These are phyloP conservation scores for Trypanosoma platydactyli DNA, from an alignment of 208 protist genomes.

Conservation along the genomic window DNA sequence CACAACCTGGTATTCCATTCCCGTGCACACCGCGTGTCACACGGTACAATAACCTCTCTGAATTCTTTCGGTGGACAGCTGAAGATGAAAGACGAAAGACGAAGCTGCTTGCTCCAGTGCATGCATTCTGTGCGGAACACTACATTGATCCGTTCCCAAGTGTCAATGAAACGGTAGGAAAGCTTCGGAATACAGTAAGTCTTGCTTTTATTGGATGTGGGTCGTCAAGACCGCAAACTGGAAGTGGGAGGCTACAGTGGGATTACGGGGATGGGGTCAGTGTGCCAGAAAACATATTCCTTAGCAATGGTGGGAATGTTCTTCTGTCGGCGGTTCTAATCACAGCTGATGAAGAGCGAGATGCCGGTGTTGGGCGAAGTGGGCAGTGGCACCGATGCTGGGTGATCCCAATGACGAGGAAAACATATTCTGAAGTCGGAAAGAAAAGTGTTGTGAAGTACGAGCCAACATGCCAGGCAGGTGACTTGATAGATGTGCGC, in stretches of 20 bases:
- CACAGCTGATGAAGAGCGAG: slow-evolving; percentile 2
- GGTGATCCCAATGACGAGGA: slow-evolving; percentile 12
- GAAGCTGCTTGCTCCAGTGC: slow-evolving; percentile 8
- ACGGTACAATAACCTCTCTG: not conserved
- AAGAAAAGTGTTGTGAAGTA: not conserved
- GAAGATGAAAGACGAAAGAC: not conserved
- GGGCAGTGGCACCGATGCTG: slow-evolving; percentile 18
- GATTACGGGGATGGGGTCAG: slow-evolving; percentile 7
- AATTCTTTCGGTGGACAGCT: slow-evolving; percentile 4
- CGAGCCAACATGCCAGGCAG: slow-evolving; percentile 16
- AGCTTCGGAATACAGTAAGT: not conserved
- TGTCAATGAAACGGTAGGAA: not conserved
- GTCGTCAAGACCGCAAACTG: not conserved
- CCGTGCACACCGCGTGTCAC: slow-evolving; percentile 7
- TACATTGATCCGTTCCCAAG: slow-evolving; percentile 5
- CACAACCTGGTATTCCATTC: slow-evolving; percentile 8
- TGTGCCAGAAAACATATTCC: slow-evolving; percentile 1
- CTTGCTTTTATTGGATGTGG: slow-evolving; percentile 11
- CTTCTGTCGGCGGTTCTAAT: not conserved
- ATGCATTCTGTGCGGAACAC: not conserved
- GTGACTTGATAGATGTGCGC: slow-evolving; percentile 10
- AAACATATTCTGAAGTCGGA: not conserved
- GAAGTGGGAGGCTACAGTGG: not conserved
- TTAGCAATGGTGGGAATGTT: slow-evolving; percentile 2
- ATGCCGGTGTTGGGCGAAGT: not conserved